Evolutionary conservation across 352 stramenopile genomes (phyloP).

Genomic region (Phytophthora niederhauseri): DNA sequence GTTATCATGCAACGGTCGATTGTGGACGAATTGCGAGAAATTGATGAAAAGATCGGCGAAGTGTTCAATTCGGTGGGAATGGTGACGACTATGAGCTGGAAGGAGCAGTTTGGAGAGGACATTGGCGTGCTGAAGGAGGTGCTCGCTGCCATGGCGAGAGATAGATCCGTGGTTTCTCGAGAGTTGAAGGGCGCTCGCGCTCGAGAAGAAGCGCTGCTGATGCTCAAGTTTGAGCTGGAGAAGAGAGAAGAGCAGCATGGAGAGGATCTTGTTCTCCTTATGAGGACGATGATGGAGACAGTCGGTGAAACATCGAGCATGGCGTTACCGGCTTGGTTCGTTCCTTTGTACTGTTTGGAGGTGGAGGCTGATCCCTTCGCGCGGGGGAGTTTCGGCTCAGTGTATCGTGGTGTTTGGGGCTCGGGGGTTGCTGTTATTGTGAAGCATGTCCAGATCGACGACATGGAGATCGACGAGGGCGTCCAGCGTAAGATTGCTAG

Average conservation of each 20-base stretch:
- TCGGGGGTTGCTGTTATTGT: slow-evolving; percentile 31
- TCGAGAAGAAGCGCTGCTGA: background rate
- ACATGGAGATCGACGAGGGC: background rate
- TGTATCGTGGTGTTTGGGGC: slow-evolving; percentile 23
- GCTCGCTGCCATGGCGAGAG: background rate
- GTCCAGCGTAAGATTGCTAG: background rate
- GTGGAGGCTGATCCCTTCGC: slow-evolving; percentile 19
- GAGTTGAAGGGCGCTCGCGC: background rate
- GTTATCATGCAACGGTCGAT: too few relatives aligned
- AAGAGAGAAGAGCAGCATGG: background rate
- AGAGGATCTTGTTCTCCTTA: background rate
- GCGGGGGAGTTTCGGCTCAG: slow-evolving; percentile 18
- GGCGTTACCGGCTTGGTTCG: slow-evolving; percentile 6
- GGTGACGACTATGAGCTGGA: too few relatives aligned
- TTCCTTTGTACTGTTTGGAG: slow-evolving; percentile 15
- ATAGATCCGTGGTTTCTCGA: background rate
- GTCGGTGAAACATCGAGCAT: too few relatives aligned
- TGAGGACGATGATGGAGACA: background rate
- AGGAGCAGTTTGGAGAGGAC: background rate
- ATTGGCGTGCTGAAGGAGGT: background rate
- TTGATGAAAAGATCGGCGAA: too few relatives aligned
- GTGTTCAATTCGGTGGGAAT: too few relatives aligned
- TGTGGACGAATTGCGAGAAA: too few relatives aligned
- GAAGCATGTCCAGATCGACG: slow-evolving; percentile 24
- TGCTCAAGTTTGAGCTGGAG: background rate